Evolutionary conservation across 257 asterid genomes (phyloP).

Genomic region (Pogostemon cablin): DNA sequence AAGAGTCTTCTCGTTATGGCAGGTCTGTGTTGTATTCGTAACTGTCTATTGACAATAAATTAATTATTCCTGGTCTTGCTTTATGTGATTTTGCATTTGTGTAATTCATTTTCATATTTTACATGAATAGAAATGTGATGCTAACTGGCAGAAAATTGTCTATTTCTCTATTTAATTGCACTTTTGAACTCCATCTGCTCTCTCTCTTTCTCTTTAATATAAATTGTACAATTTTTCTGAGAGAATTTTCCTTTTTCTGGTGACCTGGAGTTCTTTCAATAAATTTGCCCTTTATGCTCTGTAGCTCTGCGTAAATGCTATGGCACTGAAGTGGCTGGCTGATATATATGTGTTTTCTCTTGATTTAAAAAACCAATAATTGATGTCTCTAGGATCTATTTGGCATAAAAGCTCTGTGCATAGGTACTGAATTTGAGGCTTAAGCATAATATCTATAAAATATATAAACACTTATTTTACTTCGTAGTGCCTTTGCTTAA

Average conservation of each 20-base stretch:
- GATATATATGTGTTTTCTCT: slow-evolving; percentile 25
- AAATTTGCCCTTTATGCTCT: slow-evolving; percentile 16
- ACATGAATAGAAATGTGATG: slow-evolving; percentile 10
- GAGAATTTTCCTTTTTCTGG: slow-evolving; percentile 11
- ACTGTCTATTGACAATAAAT: neutral
- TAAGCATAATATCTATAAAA: slow-evolving; percentile 15
- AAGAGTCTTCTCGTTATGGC: slow-evolving; percentile 58
- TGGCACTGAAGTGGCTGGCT: slow-evolving; percentile 17
- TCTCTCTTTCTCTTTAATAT: neutral
- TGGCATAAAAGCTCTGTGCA: slow-evolving; percentile 13
- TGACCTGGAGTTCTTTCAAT: slow-evolving; percentile 13
- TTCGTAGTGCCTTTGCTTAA: slow-evolving; percentile 26
- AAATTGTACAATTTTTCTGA: slow-evolving; percentile 5
- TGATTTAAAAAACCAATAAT: slow-evolving; percentile 6
- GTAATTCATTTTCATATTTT: slow-evolving; percentile 1
- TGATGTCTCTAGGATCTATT: slow-evolving; percentile 21
- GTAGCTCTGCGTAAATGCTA: slow-evolving; percentile 22
- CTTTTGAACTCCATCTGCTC: slow-evolving; percentile 10
- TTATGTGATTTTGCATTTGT: neutral
- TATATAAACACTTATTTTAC: neutral
- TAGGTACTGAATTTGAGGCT: neutral
- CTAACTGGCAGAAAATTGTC: slow-evolving; percentile 1
- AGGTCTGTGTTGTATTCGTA: slow-evolving; percentile 50
- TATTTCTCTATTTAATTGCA: slow-evolving; percentile 12
- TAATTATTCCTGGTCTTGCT: slow-evolving; percentile 15